These are phyloP conservation scores for Hypomyces perniciosus DNA, from an alignment of 2,329 filamentous ascomycete species.

Conservation along the genomic window DNA sequence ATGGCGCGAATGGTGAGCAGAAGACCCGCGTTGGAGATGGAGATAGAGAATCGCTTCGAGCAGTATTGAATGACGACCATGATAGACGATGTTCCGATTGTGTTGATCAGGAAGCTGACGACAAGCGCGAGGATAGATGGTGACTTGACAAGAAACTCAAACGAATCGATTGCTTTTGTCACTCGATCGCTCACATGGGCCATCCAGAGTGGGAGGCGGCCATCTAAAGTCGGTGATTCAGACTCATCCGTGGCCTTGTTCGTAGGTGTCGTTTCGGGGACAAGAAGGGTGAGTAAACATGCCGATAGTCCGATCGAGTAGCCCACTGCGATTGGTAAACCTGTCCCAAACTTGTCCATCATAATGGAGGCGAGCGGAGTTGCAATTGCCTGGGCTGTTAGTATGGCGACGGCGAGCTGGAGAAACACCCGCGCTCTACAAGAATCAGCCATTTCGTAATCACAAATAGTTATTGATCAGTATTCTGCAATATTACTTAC, in stretches of 20 bases:
- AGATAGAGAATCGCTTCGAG: background rate
- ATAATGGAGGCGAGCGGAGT: background rate
- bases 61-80: background rate
- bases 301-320: background rate
- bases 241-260: background rate
- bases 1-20: constrained; percentile 1
- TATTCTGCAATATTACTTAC: background rate
- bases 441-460: background rate
- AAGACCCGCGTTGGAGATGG: background rate
- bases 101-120: background rate
- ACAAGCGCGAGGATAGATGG: background rate
- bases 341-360: background rate
- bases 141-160: background rate
- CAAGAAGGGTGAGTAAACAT: background rate
- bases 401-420: background rate
- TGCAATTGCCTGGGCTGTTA: background rate
- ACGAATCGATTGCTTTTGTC: background rate
- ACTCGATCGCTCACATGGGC: background rate
- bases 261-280: background rate
- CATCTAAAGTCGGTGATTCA: background rate
- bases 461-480: background rate
- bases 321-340: constrained; percentile 1
- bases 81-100: background rate
- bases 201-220: background rate
- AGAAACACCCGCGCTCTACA: background rate